Evolutionary conservation across 176 grass and related monocot species (phyloP), one percentile per base, ranked within the genome.

Genomic region (Bothriochloa decipiens): DNA sequence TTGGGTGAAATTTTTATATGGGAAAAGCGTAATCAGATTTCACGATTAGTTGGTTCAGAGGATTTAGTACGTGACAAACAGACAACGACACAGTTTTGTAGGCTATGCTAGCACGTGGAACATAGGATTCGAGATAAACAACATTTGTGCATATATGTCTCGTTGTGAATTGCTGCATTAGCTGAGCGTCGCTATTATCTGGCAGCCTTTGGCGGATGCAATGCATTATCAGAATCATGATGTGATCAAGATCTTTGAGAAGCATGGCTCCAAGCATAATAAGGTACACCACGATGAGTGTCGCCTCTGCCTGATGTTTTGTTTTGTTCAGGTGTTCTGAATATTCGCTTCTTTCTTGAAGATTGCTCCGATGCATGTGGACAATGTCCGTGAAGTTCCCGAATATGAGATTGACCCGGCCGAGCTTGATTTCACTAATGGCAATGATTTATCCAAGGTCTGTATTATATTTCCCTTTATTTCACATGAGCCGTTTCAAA

Each of bases 181-280:
- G 82, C 62, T 87, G 27, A 78, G 29, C 71, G 3, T 79, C 74
- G 8, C 74, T 90, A 16, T 86, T 71, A 68, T 84, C 77, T 79
- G 71, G 86, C 89, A 99, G 96, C 96, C 96, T 65, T 89, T 99
- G 80, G 96, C 91, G 28, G 96, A 99, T 89, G 93, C 96, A n/a
- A 91, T 96, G 87, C 96, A 99, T 94, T 92, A 96, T 86, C 87
- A 96, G 71, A 91, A 96, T 16, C 77, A 96, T 79, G 93, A 94
- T 65, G 93, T 96, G 43, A 99, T 99, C 77, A 92, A 87, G 78
- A 83, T 99, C 78, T 89, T 99, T 70, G 96, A 99, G 89, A 92
- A 94, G 65, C 89, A 94, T 83, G 93, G 88, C 79, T 85, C 91
- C 28, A 99, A 86, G 83, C 79, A 92, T 77, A 90, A 83, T 8